Percentiles rank a stretch among this genome's conserved stretches.
phyloP scores from a whole-genome alignment of 148 eudicot species.

The Rhododendron kiyosumense region DNA sequence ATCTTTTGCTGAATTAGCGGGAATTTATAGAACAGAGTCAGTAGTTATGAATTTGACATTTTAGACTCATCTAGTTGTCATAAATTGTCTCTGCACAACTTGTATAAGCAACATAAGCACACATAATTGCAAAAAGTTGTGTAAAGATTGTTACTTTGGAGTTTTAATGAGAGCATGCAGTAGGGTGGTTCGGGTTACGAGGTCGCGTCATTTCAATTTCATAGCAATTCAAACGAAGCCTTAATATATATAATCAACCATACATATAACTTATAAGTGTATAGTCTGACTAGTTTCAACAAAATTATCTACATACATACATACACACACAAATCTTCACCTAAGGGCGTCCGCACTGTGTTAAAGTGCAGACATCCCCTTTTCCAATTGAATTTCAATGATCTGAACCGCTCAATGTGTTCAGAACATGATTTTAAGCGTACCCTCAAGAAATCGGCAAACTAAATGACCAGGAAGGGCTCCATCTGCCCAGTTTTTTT shows the following conservation, averaged over 20 bases:
- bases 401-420: too few relatives aligned
- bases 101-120: background rate
- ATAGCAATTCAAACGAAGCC: background rate
- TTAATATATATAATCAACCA: background rate
- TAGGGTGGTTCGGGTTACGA: too few relatives aligned
- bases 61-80: background rate
- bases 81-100: background rate
- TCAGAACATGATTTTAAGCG: too few relatives aligned
- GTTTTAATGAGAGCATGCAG: background rate
- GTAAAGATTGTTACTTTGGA: background rate
- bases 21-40: background rate
- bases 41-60: background rate
- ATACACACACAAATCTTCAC: too few relatives aligned
- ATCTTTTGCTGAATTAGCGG: background rate
- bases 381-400: too few relatives aligned
- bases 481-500: too few relatives aligned
- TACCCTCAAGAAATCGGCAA: too few relatives aligned
- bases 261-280: background rate
- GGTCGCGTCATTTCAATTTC: background rate
- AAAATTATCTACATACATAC: too few relatives aligned
- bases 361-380: too few relatives aligned
- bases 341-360: too few relatives aligned
- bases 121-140: background rate
- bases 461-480: too few relatives aligned
- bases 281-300: too few relatives aligned